Base-by-base conservation (phyloP, 345 rosid species). In the Aegle marmelos region DNA sequence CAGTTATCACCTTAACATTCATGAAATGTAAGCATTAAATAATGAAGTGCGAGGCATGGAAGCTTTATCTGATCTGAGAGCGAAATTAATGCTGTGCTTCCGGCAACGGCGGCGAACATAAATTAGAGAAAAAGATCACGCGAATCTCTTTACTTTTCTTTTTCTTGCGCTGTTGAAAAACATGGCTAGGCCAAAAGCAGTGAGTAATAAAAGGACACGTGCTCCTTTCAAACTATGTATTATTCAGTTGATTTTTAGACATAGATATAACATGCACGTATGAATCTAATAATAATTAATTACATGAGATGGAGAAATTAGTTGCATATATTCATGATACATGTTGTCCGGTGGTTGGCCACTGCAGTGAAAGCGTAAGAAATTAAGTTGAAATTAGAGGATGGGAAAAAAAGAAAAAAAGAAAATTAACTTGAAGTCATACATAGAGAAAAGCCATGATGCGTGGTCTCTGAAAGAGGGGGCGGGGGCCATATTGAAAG, bases 401-500 rank as follows among this genome's bases (percentile, higher is more conserved):
- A 45, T 9, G 50, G 50, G 16, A 48, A 48, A 48, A 48, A 37
- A 8, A 4, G 0, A 3, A 11, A 16, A 50, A 16, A 16, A 13
- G 22, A 50, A 5, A 53, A 17, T 53, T 53, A 53, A 53, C 22
- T 1, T 53, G 21, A 53, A 53, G 21, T 17, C 5, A 53, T 45
- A 11, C 13, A 45, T 14, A 53, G 64, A 76, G 31, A 79, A 69
- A 79, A 61, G 21, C 56, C 60, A 79, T 75, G 68, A 72, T 74
- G 82, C 70, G 53, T 53, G 66, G 61, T 58, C 41, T 54, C 72
- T 27, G 4, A 61, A 25, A 60, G 2, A 75, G n/a, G 37, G 80
- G 79, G 80, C 74, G 70, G n/a, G 37, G 80, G 79, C 78, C 74
- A 79, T 79, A 73, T 65, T 79, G 92, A 89, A 85, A 85, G 92